A percentile compares a stretch with the other conserved stretches of the same genome.
Evolutionary conservation across 345 rosid species (phyloP).

Genomic region (Physaria fendleri): DNA sequence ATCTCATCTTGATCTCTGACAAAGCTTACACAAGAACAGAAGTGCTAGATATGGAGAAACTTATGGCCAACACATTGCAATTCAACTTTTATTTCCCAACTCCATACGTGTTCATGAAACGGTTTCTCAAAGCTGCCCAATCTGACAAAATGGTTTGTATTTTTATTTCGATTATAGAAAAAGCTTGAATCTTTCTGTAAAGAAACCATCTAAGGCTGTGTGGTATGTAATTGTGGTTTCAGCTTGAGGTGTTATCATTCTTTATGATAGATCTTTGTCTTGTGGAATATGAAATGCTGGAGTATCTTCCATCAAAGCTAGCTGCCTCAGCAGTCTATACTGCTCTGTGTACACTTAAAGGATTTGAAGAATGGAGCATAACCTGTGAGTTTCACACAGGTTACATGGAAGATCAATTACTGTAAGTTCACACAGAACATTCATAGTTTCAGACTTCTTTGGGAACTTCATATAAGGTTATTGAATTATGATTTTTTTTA

Average conservation of each 20-base stretch:
- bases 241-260: conserved; percentile 76
- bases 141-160: conserved; percentile 71
- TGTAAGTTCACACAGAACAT: conserved; percentile 29
- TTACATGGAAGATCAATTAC: conserved; percentile 42
- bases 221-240: conserved; percentile 25
- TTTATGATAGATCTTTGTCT: conserved; percentile 52
- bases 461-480: background rate
- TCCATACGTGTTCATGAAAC: conserved; percentile 81
- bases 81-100: conserved; percentile 79
- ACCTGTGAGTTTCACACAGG: conserved; percentile 42
- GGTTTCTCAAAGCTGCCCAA: conserved; percentile 79
- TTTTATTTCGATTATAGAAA: background rate
- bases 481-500: conserved; percentile 12
- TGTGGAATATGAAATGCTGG: conserved; percentile 52
- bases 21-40: conserved; percentile 81
- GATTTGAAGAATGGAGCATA: conserved; percentile 43
- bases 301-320: conserved; percentile 49
- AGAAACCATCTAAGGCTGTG: background rate
- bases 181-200: background rate
- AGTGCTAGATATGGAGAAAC: conserved; percentile 89
- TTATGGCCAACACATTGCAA: conserved; percentile 61
- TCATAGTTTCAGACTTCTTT: background rate
- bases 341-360: conserved; percentile 39
- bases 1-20: conserved; percentile 90
- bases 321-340: conserved; percentile 67